phyloP scores from a whole-genome alignment of 202 grass and related monocot genomes.

The Carex arenaria region DNA sequence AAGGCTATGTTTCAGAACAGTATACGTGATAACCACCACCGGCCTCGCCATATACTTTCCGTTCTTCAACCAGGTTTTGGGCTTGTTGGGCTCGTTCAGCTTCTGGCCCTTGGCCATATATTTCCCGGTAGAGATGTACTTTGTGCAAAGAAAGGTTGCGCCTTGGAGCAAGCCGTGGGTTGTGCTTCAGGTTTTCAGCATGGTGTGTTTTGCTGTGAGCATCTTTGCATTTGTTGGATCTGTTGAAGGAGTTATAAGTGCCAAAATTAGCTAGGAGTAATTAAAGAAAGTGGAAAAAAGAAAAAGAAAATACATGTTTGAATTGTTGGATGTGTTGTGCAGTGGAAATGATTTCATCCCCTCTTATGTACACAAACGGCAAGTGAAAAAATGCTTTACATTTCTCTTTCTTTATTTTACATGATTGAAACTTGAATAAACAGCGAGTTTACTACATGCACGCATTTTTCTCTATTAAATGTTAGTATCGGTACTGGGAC shows the following conservation, averaged over 20 bases:
- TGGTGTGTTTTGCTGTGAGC: conserved; percentile 37
- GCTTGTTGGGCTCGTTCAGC: conserved; percentile 54
- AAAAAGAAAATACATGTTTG: neutral
- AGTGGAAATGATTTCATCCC: neutral
- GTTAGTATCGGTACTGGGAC: too few relatives aligned
- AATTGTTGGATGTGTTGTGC: neutral
- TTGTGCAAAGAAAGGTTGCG: conserved; percentile 45
- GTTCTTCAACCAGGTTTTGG: conserved; percentile 84
- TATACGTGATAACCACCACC: conserved; percentile 56
- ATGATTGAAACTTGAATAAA: neutral
- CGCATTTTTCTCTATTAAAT: neutral
- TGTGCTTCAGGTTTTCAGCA: conserved; percentile 45
- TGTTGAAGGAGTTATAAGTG: conserved; percentile 44
- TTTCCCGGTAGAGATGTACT: conserved; percentile 88
- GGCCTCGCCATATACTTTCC: conserved; percentile 67
- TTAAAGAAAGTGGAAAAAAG: neutral
- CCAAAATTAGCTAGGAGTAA: conserved; percentile 16
- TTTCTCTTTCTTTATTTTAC: neutral
- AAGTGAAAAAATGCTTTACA: neutral
- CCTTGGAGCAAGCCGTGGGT: conserved; percentile 54
- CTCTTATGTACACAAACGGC: too few relatives aligned
- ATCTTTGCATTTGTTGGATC: conserved; percentile 60
- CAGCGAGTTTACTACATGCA: neutral
- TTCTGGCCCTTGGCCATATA: conserved; percentile 80
- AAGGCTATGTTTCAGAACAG: conserved; percentile 55